Base-by-base conservation (phyloP, 2,329 filamentous ascomycete species). In the Aspergillus fijiensis region DNA sequence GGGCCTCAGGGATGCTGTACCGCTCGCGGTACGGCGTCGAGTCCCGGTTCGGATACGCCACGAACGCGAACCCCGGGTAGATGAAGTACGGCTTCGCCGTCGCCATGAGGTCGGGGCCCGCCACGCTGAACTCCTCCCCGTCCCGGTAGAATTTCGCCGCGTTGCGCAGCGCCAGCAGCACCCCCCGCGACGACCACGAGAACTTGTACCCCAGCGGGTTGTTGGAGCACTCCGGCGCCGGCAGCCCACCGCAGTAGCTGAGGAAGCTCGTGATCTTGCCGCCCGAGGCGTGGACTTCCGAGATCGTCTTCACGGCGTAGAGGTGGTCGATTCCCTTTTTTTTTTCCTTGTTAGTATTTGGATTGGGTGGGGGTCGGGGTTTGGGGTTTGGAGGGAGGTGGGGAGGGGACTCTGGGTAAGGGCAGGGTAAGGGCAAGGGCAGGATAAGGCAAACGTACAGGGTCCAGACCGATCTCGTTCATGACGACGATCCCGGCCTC, bases 171-270 rank as follows among this genome's bases (percentile, higher is more conserved):
- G 94, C 93, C 53, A 98, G 84, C 35, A 98, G 83, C 39, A 97
- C 92, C 75, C 94, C 94, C 58, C 92, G 87, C 64, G 88, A 86
- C 33, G 87, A 88, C 82, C 87, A 89, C 5, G 88, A 92, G 83
- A 96, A 95, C 79, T 96, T 96, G 85, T 96, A 96, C 51, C 93
- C 92, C 16, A 96, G 83, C 29, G 93, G 92, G 82, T 97, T 97
- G 77, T 89, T 89, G 7, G 90, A 94, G 77, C 82, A 80, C 79
- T 95, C 90, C 53, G 84, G 83, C 80, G 87, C 84, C 29, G 87
- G 86, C 3, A 95, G 82, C 68, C 91, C 91, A 72, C 92, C 91
- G 70, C 93, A 97, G 84, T 89, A 97, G 57, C 86, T 89, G 64
- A 90, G 79, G 84, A 97, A 97, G 49, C 84, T 87, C 31, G 83